Evolutionary conservation across 108 stramenopile species (phyloP).

Genomic region (Discostella pseudostelligera): DNA sequence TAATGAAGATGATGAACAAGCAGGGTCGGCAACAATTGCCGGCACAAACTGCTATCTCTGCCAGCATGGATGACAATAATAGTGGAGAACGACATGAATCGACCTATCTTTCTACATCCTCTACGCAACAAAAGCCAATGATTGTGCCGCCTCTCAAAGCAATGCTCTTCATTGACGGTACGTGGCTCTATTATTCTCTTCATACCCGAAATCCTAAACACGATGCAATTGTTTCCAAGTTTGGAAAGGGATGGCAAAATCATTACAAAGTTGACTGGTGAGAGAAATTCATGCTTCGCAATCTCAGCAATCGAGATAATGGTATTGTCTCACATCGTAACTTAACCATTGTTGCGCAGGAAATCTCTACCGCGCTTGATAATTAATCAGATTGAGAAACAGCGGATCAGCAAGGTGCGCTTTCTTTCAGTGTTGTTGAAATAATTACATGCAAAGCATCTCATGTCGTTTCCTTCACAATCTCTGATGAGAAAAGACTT

Average conservation of each 20-base stretch:
- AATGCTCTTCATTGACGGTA: constrained; percentile 90
- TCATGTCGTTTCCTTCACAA: constrained; percentile 1
- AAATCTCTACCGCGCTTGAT: constrained; percentile 56
- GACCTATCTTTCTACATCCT: background rate
- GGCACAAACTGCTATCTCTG: constrained; percentile 1
- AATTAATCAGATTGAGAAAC: constrained; percentile 55
- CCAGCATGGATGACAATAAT: background rate
- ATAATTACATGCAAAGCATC: background rate
- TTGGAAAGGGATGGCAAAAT: constrained; percentile 71
- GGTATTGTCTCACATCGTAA: background rate
- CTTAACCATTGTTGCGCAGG: constrained; percentile 3
- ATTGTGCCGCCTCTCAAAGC: constrained; percentile 73
- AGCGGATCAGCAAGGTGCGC: constrained; percentile 45
- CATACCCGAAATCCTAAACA: constrained; percentile 44
- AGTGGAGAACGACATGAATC: background rate
- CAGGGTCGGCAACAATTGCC: constrained; percentile 32
- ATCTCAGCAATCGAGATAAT: too few relatives aligned
- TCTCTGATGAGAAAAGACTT: constrained; percentile 14
- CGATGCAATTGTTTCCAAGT: constrained; percentile 58
- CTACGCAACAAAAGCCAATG: constrained; percentile 13
- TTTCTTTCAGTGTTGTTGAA: background rate
- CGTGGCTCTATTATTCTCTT: constrained; percentile 88
- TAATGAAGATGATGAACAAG: constrained; percentile 41
- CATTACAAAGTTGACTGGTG: constrained; percentile 71
- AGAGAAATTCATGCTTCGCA: constrained; percentile 3